phyloP scores from a whole-genome alignment of 345 rosid genomes.

The Gossypium raimondii region DNA sequence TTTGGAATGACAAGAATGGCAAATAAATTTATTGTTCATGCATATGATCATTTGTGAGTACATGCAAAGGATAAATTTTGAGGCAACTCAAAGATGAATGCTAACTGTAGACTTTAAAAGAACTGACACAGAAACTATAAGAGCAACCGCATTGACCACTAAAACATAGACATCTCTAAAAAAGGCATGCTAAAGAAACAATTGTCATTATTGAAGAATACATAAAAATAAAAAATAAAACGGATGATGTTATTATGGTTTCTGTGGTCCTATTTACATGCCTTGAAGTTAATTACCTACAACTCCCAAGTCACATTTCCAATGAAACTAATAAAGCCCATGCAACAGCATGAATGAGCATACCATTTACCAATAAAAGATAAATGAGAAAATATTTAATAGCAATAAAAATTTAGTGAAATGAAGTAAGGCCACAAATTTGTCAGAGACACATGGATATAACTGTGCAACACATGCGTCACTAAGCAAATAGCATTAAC shows the following conservation, averaged over 20 bases:
- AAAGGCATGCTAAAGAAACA: neutral
- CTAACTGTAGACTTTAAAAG: neutral
- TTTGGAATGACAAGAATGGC: neutral
- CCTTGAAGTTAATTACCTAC: neutral
- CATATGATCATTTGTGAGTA: neutral
- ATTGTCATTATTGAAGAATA: neutral
- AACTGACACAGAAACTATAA: neutral
- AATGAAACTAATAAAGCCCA: neutral
- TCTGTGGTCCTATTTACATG: neutral
- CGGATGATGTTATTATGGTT: neutral
- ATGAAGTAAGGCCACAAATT: conserved; percentile 8
- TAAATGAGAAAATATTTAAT: neutral
- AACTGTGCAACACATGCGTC: conserved; percentile 3
- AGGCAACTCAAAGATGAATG: neutral
- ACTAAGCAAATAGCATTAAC: conserved; percentile 12
- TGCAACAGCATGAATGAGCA: neutral
- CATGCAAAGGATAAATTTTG: neutral
- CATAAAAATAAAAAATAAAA: neutral
- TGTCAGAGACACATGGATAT: neutral
- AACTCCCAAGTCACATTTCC: neutral
- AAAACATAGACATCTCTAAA: neutral
- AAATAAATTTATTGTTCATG: neutral
- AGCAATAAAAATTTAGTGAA: neutral
- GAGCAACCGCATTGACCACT: neutral
- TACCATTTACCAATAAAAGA: neutral